Base-by-base conservation (phyloP, 1,284 basidiomycete species). In the Ceratobasidium sp. region DNA sequence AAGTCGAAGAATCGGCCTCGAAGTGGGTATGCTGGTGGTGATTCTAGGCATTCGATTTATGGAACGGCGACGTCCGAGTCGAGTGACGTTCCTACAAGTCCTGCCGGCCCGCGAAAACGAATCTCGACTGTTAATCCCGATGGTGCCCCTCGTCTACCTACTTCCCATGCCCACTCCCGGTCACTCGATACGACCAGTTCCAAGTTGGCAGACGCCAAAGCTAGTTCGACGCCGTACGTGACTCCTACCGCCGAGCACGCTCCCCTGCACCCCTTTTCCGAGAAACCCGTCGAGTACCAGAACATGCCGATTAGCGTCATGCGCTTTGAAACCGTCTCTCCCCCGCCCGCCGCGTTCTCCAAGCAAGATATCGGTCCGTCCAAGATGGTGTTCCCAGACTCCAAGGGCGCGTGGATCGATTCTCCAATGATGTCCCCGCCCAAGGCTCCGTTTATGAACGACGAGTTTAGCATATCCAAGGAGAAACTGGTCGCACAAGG, bases 401-500 rank as follows among this genome's bases (percentile, higher is more conserved):
- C 49, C 52, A 53, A 66, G 59, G 54, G 42, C 29, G 49, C 39
- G 5, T 49, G 42, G 21, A 14, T 36, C 1, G 53, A 70, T 6
- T 36, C 33, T 36, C 33, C 33, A 21, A 64, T 50, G 8, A 9
- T 46, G 53, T 9, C 41, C 29, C 59, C 42, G 13, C 59, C 52
- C 8, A 62, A 62, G 19, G 49, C 60, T 2, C 52, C 52, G 60
- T 53, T 54, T 33, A 54, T 66, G 60, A 54, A 54, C 52, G 60
- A 66, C 8, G 47, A 50, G 21, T 66, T 66, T 66, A 66, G 60
- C 52, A 39, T 66, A 21, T 66, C 60, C 36, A 66, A 54, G 52
- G 60, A 66, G 27, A 66, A 66, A 27, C 41, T 66, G 16, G 60
- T 39, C 0, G 60, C 60, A 5, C 60, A 66, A 36, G 50, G 50